Evolutionary conservation across 352 stramenopile species (phyloP).

Genomic region (Phytophthora crassamura): DNA sequence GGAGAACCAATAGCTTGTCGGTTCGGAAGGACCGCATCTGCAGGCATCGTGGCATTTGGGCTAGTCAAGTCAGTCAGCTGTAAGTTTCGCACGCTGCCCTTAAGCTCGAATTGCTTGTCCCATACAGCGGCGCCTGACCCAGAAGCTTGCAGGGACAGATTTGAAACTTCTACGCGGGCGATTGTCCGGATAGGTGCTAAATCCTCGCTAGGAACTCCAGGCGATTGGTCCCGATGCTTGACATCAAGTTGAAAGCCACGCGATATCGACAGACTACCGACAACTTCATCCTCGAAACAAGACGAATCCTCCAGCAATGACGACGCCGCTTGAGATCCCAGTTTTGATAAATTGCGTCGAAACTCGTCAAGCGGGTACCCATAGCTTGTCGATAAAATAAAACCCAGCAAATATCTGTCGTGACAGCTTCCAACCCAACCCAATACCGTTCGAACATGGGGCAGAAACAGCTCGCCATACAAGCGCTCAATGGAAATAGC

Average conservation of each 20-base stretch:
- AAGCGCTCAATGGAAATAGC: conserved; percentile 44
- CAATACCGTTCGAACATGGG: conserved; percentile 47
- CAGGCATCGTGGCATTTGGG: conserved; percentile 42
- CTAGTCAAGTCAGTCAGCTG: conserved; percentile 72
- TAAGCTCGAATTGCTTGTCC: conserved; percentile 45
- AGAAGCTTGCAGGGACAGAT: conserved; percentile 38
- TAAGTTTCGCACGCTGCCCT: conserved; percentile 73
- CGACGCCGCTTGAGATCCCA: conserved; percentile 46
- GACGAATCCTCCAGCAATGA: conserved; percentile 35
- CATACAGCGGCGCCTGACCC: conserved; percentile 19
- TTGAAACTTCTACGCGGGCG: conserved; percentile 42
- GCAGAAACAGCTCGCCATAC: conserved; percentile 51
- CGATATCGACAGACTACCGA: conserved; percentile 30
- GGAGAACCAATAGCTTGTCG: conserved; percentile 75
- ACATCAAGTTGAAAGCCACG: conserved; percentile 52
- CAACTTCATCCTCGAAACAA: conserved; percentile 35
- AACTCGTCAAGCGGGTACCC: conserved; percentile 69
- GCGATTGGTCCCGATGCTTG: conserved; percentile 45
- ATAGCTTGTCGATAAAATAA: conserved; percentile 68
- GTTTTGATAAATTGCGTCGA: conserved; percentile 56
- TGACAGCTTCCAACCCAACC: conserved; percentile 47
- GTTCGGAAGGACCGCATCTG: conserved; percentile 57
- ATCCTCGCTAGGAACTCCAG: conserved; percentile 15
- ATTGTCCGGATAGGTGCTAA: conserved; percentile 33
- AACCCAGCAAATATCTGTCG: conserved; percentile 63